Evolutionary conservation across 192 early-diverging fungal genomes (phyloP).

Genomic region (Gigaspora rosea): DNA sequence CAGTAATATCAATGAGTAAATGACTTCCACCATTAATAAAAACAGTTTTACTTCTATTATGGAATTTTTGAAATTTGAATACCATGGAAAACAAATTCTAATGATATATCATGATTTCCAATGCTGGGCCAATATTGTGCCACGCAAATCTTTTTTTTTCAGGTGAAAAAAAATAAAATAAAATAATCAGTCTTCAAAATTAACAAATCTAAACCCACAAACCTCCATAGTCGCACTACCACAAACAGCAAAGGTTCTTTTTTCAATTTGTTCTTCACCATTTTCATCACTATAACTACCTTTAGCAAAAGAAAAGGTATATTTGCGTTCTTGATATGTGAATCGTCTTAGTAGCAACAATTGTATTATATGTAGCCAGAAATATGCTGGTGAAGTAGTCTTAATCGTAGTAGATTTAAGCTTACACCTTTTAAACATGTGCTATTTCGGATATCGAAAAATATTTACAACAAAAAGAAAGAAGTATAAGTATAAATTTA

Average conservation of each 20-base stretch:
- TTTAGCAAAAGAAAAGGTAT: too few relatives aligned
- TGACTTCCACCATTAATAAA: constrained; percentile 41
- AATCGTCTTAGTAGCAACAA: constrained; percentile 43
- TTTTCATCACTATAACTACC: too few relatives aligned
- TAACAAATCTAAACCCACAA: too few relatives aligned
- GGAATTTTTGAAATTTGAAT: constrained; percentile 56
- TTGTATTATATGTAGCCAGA: constrained; percentile 76
- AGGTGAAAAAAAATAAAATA: too few relatives aligned
- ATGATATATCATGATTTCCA: constrained; percentile 65
- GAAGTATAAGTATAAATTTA: background rate
- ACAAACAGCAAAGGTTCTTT: constrained; percentile 27
- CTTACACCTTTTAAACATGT: constrained; percentile 32
- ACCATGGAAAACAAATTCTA: constrained; percentile 81
- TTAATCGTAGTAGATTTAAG: constrained; percentile 40
- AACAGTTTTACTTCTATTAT: constrained; percentile 43
- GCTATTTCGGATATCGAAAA: background rate
- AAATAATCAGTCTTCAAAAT: too few relatives aligned
- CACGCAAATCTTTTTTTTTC: constrained; percentile 67
- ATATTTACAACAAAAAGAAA: background rate
- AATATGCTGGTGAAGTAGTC: constrained; percentile 58
- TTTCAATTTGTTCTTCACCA: too few relatives aligned
- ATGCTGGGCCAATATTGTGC: constrained; percentile 90
- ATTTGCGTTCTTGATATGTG: too few relatives aligned
- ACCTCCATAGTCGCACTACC: too few relatives aligned
- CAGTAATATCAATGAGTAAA: constrained; percentile 71